Evolutionary conservation across 768 basidiomycete genomes (phyloP).

Genomic region (Boletales sp.): DNA sequence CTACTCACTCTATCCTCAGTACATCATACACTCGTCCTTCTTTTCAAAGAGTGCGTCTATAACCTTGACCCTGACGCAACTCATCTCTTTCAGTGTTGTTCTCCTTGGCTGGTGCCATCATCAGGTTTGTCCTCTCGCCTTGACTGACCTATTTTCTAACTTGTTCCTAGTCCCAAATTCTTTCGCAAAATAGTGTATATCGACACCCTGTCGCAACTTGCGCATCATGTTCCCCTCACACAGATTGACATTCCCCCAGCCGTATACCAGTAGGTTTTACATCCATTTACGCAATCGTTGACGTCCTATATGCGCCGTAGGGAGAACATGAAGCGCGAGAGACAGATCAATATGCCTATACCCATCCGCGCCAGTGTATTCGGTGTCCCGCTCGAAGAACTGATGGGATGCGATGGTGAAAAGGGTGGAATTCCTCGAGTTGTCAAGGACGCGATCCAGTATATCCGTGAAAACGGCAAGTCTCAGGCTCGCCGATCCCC

Average conservation of each 20-base stretch:
- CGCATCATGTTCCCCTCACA: constrained; percentile 72
- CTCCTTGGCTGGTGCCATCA: constrained; percentile 82
- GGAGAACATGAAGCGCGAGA: constrained; percentile 77
- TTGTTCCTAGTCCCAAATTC: constrained; percentile 74
- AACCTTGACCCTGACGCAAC: constrained; percentile 2
- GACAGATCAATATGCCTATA: constrained; percentile 61
- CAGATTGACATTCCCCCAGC: constrained; percentile 84
- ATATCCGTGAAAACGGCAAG: constrained; percentile 56
- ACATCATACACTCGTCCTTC: constrained; percentile 83
- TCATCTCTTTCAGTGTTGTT: constrained; percentile 63
- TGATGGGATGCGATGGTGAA: constrained; percentile 83
- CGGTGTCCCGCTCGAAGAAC: constrained; percentile 74
- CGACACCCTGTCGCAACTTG: constrained; percentile 73
- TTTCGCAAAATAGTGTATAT: constrained; percentile 81
- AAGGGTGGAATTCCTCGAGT: constrained; percentile 81
- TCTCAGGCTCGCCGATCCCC: neutral
- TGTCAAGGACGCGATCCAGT: constrained; percentile 71
- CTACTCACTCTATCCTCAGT: constrained; percentile 41
- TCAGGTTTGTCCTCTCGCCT: constrained; percentile 50
- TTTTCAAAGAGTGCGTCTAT: constrained; percentile 72
- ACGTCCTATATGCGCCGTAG: constrained; percentile 35
- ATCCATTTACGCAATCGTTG: neutral
- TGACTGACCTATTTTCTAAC: neutral
- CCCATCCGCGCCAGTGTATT: constrained; percentile 63
- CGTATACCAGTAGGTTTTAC: constrained; percentile 66